These are phyloP conservation scores for Clavulina sp. DNA, from an alignment of 768 basidiomycete species.

Conservation along the genomic window DNA sequence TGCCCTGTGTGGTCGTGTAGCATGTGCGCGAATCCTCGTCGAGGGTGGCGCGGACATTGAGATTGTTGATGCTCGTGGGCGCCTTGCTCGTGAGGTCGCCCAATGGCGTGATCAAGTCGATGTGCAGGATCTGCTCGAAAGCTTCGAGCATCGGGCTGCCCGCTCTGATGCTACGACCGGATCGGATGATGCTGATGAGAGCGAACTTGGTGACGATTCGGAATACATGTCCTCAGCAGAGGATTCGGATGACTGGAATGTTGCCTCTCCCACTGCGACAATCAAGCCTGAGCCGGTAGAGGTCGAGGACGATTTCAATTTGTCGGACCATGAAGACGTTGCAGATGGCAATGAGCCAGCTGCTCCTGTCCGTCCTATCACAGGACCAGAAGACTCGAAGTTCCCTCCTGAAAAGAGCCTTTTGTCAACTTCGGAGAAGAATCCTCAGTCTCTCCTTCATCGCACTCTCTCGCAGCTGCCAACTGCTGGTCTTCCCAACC, in stretches of 20 bases:
- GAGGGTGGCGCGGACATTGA: slow-evolving; percentile 64
- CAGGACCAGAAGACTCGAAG: background rate
- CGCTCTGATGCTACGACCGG: slow-evolving; percentile 4
- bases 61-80: slow-evolving; percentile 54
- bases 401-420: slow-evolving; percentile 2
- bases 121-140: slow-evolving; percentile 24
- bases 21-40: slow-evolving; percentile 51
- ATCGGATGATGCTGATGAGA: slow-evolving; percentile 9
- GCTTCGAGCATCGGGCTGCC: slow-evolving; percentile 12
- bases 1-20: slow-evolving; percentile 40
- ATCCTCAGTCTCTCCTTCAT: slow-evolving; percentile 28
- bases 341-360: background rate
- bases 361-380: background rate
- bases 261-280: background rate
- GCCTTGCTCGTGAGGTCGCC: slow-evolving; percentile 46
- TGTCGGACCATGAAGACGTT: background rate
- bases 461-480: slow-evolving; percentile 47
- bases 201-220: slow-evolving; percentile 5
- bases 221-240: background rate
- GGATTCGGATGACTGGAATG: background rate
- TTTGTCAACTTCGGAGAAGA: background rate
- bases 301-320: background rate
- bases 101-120: slow-evolving; percentile 19
- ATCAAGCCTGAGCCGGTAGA: background rate
- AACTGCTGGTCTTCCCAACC: slow-evolving; percentile 27